These are phyloP conservation scores for Phytophthora megakarya DNA, from an alignment of 352 stramenopile species.

Conservation along the genomic window DNA sequence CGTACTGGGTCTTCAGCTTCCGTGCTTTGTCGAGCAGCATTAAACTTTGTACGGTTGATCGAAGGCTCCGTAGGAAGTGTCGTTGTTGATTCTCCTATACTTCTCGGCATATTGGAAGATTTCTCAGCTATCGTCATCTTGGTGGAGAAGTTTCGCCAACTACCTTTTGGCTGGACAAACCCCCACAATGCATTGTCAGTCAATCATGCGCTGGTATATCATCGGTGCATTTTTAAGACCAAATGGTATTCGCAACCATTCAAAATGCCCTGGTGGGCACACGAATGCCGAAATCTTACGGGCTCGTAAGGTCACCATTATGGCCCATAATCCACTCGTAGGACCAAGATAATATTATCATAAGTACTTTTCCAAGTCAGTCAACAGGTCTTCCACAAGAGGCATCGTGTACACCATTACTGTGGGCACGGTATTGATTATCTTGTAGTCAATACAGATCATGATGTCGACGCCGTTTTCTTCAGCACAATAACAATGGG, in stretches of 20 bases:
- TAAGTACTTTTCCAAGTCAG: background rate
- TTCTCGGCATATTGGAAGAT: no score
- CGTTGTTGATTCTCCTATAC: background rate
- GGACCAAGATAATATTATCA: background rate
- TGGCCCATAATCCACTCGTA: background rate
- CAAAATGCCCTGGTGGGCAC: background rate
- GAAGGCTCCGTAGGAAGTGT: background rate
- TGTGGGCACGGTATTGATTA: background rate
- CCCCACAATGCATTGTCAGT: no score
- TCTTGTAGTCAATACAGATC: no score
- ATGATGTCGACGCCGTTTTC: background rate
- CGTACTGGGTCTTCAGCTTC: no score
- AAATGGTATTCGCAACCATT: background rate
- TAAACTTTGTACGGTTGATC: background rate
- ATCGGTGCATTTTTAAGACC: no score
- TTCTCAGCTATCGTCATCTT: background rate
- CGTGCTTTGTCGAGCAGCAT: background rate
- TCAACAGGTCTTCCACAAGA: background rate
- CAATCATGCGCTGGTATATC: no score
- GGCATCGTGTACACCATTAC: background rate
- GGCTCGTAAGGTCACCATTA: background rate
- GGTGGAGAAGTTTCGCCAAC: background rate
- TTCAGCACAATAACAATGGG: background rate
- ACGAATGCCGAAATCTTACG: conserved; percentile 1
- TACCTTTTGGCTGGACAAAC: background rate